These are phyloP conservation scores for Pythium rishiriense DNA, from an alignment of 352 stramenopile species.

Conservation along the genomic window DNA sequence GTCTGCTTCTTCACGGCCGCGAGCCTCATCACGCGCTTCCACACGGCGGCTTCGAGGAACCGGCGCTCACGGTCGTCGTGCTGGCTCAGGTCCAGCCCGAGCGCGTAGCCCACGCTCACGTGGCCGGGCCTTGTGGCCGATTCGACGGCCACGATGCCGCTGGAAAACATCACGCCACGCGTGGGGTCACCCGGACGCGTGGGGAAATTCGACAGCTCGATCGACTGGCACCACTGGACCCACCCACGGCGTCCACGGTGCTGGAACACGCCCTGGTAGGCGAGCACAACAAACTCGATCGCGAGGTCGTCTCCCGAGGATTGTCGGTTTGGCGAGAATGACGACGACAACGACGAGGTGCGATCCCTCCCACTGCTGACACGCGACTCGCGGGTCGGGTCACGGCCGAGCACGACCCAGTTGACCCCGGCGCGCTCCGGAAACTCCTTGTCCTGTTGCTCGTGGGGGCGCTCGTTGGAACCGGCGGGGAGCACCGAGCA, in stretches of 20 bases:
- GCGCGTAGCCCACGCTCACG: constrained; percentile 19
- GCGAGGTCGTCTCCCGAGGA: not conserved
- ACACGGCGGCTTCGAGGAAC: constrained; percentile 26
- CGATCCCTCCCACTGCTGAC: not conserved
- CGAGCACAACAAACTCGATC: constrained; percentile 23
- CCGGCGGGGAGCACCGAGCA: constrained; percentile 10
- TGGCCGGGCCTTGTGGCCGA: constrained; percentile 19
- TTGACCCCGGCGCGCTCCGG: constrained; percentile 18
- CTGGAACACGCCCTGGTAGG: constrained; percentile 30
- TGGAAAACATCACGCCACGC: constrained; percentile 22
- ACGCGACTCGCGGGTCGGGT: constrained; percentile 6
- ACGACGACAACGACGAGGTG: not conserved
- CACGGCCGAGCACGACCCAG: constrained; percentile 17
- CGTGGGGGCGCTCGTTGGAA: not conserved
- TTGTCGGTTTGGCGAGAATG: not conserved
- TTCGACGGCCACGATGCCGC: constrained; percentile 26
- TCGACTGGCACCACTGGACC: constrained; percentile 31
- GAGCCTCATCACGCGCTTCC: constrained; percentile 28
- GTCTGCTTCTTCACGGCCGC: constrained; percentile 25
- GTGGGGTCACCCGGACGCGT: not conserved
- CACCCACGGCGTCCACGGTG: constrained; percentile 27
- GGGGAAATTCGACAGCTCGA: constrained; percentile 25
- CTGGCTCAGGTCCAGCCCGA: constrained; percentile 18
- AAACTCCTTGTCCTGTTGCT: constrained; percentile 13
- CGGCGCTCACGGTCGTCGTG: constrained; percentile 8